These are phyloP conservation scores for Russula sp. DNA, from an alignment of 768 basidiomycete genomes.

Conservation along the genomic window DNA sequence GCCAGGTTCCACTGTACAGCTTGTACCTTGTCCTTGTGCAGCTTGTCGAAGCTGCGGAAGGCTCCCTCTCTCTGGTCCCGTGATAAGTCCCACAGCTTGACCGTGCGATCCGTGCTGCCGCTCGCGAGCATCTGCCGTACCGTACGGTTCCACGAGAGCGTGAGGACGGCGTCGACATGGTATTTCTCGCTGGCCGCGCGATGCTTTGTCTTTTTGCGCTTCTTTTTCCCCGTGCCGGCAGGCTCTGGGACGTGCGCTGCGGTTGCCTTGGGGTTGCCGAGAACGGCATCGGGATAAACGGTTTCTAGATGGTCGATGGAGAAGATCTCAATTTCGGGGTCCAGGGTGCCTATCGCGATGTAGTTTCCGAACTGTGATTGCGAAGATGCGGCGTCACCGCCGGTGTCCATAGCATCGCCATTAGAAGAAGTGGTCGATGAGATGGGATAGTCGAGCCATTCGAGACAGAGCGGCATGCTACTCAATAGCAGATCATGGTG, in stretches of 20 bases:
- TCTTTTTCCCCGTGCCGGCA: constrained; percentile 93
- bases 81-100: constrained; percentile 95
- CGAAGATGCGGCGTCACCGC: constrained; percentile 26
- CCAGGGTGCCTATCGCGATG: constrained; percentile 94
- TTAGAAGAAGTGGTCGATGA: constrained; percentile 39
- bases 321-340: constrained; percentile 99
- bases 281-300: constrained; percentile 87
- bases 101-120: constrained; percentile 89
- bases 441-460: constrained; percentile 97
- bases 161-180: constrained; percentile 93
- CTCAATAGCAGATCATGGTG: constrained; percentile 98
- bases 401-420: constrained; percentile 28
- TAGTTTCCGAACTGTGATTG: constrained; percentile 64
- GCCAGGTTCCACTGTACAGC: constrained; percentile 91
- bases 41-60: constrained; percentile 72
- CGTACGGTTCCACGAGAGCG: constrained; percentile 84
- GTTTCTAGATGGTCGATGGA: constrained; percentile 90
- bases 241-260: constrained; percentile 72
- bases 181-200: constrained; percentile 55
- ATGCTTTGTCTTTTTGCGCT: constrained; percentile 79
- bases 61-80: constrained; percentile 59
- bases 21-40: constrained; percentile 93
- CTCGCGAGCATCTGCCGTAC: constrained; percentile 91
- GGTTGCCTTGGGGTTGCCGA: constrained; percentile 84
- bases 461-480: constrained; percentile 95